Percentiles rank a stretch among this genome's conserved stretches.
Evolutionary conservation across 2,329 filamentous ascomycete genomes (phyloP).

Genomic region (Fusarium compactum): DNA sequence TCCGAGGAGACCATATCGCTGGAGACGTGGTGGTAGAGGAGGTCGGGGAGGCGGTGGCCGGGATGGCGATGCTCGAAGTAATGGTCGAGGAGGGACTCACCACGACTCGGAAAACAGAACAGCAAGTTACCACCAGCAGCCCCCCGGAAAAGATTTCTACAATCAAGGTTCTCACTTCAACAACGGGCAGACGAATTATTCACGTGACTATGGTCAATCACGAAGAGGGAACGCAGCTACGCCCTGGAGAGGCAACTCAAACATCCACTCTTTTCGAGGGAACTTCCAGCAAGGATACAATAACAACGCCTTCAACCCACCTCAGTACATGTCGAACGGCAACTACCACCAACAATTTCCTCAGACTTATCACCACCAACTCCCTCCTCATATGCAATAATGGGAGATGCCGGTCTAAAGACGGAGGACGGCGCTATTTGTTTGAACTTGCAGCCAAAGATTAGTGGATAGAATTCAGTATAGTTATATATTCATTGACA

Average conservation of each 20-base stretch:
- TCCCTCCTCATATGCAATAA: conserved; percentile 25
- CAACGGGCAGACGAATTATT: not conserved
- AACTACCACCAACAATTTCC: conserved; percentile 15
- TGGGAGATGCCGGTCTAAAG: not conserved
- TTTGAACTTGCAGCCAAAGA: not conserved
- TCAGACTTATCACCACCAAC: conserved; percentile 25
- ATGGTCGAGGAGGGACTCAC: not conserved
- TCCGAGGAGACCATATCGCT: conserved; percentile 41
- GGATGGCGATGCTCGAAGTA: conserved; percentile 10
- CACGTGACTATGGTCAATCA: not conserved
- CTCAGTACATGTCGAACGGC: conserved; percentile 20
- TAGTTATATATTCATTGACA: not conserved
- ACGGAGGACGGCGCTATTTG: not conserved
- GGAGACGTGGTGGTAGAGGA: conserved; percentile 45
- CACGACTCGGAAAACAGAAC: conserved; percentile 8
- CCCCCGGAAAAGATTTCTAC: not conserved
- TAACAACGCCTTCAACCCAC: not conserved
- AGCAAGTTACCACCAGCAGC: not conserved
- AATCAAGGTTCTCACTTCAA: not conserved
- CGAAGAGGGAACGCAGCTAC: conserved; percentile 10
- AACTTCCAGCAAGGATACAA: conserved; percentile 24
- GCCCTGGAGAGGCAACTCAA: conserved; percentile 33
- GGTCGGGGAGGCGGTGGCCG: conserved; percentile 12
- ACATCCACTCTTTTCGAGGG: conserved; percentile 19
- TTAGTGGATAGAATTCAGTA: not conserved